Conservation (phyloP, 176 grass and related monocot genomes). For the Eremochloa ophiuroides region DNA sequence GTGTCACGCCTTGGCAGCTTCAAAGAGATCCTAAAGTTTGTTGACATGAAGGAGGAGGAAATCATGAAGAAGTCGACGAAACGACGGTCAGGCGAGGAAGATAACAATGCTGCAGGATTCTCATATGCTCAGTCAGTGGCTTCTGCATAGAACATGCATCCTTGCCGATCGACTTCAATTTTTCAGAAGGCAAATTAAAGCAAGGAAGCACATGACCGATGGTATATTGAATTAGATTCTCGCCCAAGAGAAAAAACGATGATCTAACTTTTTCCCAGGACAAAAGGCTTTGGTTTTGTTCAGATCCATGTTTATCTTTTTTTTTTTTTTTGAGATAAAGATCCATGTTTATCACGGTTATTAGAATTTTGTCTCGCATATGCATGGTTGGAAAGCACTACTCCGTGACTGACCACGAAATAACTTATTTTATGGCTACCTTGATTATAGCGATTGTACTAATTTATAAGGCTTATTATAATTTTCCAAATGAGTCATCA, state of each 20-base stretch:
- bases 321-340: no score
- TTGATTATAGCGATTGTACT: no score
- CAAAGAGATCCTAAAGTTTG: constrained; percentile 54
- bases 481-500: no score
- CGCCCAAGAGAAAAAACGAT: neutral
- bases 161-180: neutral
- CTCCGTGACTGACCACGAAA: no score
- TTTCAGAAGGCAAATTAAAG: neutral
- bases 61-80: constrained; percentile 18
- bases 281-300: neutral
- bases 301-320: no score
- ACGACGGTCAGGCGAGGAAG: constrained; percentile 53
- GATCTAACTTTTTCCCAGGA: neutral
- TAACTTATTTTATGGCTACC: no score
- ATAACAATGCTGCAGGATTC: constrained; percentile 29
- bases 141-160: constrained; percentile 14
- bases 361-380: no score
- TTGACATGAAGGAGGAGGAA: constrained; percentile 61
- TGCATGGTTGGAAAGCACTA: no score
- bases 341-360: no score
- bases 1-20: constrained; percentile 48
- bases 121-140: neutral
- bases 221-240: neutral
- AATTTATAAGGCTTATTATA: no score
- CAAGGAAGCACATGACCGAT: neutral